Evolutionary conservation across 768 basidiomycete species (phyloP), one percentile per base, ranked within the genome.

Genomic region (Solioccasus polychromus): DNA sequence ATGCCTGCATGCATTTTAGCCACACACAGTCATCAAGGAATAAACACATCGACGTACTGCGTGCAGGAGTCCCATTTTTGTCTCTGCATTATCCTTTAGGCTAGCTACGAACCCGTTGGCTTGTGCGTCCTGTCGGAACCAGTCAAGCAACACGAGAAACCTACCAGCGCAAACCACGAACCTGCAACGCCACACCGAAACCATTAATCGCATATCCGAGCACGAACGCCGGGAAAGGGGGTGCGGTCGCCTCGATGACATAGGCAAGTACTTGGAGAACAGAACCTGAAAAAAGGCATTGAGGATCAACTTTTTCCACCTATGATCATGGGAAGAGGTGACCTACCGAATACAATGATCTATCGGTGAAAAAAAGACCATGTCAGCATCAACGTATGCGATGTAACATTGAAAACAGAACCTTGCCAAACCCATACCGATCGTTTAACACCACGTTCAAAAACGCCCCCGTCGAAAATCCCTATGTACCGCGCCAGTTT

Each of bases 151-250:
- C 14, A 23, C 11, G 14, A 28, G 6, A 18, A 18, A 32, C 28
- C 12, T 20, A 11, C 8, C 15, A 8, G n/a, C 2, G 10, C 32
- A 24, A 9, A 10, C 7, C 39, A 39, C 11, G 32, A 45, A 80
- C 83, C 67, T 73, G 70, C 17, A 75, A 37, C 19, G 76, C 71
- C 46, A 73, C 45, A 11, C 72, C 74, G 23, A 75, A 58, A 1
- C 76, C 76, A 14, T 68, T 70, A 44, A 77, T 53, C 17, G 60
- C 51, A 50, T 68, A 78, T 0, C 69, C 67, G 17, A 74, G 47
- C 28, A 70, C 67, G 44, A 76, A 70, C 3, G 70, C 58, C 1
- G 75, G 75, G 48, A 72, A 79, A 4, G 77, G 76, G 6, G 66
- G 61, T 7, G 71, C 67, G 20, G 70, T 61, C n/a, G 68, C 67